Evolutionary conservation across 495 filamentous ascomycete species (phyloP).

Genomic region (Talaromyces ruber): DNA sequence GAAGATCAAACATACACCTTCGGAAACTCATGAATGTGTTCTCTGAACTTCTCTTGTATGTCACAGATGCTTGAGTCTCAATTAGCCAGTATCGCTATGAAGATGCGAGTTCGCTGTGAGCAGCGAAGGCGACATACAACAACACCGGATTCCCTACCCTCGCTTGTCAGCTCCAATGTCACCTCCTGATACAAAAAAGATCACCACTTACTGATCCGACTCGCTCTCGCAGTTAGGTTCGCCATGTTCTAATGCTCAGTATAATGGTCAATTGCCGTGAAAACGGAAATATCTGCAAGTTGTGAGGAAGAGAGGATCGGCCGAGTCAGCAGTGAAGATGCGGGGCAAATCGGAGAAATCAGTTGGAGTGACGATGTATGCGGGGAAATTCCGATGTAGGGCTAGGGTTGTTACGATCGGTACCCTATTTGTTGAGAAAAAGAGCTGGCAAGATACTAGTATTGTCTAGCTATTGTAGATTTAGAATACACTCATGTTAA

Average conservation of each 20-base stretch:
- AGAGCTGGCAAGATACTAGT: background rate
- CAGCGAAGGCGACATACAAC: conserved; percentile 42
- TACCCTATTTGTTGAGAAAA: background rate
- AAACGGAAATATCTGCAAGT: background rate
- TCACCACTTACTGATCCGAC: conserved; percentile 34
- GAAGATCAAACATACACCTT: conserved; percentile 49
- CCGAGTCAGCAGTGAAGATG: background rate
- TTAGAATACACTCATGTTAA: background rate
- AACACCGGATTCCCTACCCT: conserved; percentile 65
- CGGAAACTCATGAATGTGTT: conserved; percentile 71
- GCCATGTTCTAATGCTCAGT: background rate
- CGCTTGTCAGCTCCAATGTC: too few relatives aligned
- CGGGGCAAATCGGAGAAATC: background rate
- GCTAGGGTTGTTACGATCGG: background rate
- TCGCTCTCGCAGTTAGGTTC: conserved; percentile 10
- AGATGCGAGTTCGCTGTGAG: conserved; percentile 6
- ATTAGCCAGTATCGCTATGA: background rate
- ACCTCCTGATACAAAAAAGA: too few relatives aligned
- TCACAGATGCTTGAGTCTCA: conserved; percentile 71
- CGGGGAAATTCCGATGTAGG: background rate
- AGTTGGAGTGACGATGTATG: background rate
- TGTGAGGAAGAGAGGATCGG: background rate
- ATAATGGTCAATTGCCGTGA: background rate
- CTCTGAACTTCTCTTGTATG: conserved; percentile 87
- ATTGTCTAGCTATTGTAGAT: background rate